Conservation (phyloP, 805 yeast genomes). For the Pichia cephalocereana region DNA sequence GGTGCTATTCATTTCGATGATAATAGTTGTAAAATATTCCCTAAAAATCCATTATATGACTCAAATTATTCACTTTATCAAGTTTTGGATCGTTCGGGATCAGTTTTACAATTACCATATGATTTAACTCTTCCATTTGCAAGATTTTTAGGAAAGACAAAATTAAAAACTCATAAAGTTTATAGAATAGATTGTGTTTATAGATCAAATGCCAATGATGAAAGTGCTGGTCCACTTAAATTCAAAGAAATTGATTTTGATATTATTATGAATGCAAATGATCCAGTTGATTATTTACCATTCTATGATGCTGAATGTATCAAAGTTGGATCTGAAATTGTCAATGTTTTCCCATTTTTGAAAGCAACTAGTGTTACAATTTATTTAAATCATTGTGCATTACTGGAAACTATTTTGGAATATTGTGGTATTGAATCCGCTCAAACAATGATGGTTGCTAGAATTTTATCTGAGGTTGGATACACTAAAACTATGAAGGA, state of each 20-base stretch:
- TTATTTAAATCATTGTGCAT: constrained; percentile 71
- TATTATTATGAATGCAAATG: constrained; percentile 39
- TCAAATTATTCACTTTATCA: constrained; percentile 63
- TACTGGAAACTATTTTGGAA: constrained; percentile 68
- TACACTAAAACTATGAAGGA: constrained; percentile 57
- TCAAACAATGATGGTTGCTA: constrained; percentile 58
- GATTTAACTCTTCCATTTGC: constrained; percentile 91
- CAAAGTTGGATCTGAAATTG: constrained; percentile 69
- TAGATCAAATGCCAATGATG: constrained; percentile 48
- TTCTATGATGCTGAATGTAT: constrained; percentile 83
- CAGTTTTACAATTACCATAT: constrained; percentile 80
- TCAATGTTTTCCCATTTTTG: constrained; percentile 59
- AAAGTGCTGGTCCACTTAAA: constrained; percentile 65
- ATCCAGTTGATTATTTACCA: constrained; percentile 27
- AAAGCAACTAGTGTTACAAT: constrained; percentile 46
- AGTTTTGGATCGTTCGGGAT: constrained; percentile 76
- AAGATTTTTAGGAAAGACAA: constrained; percentile 62
- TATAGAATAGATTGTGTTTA: constrained; percentile 76
- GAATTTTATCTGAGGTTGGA: constrained; percentile 69
- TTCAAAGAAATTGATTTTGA: constrained; percentile 86
- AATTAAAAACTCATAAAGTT: constrained; percentile 45
- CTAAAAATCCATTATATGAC: constrained; percentile 65
- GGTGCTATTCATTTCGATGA: constrained; percentile 72
- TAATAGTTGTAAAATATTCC: constrained; percentile 62
- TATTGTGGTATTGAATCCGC: constrained; percentile 74